Percentiles rank a stretch among this genome's conserved stretches.
Evolutionary conservation across 345 rosid species (phyloP).

Genomic region (Bruguiera gymnorhiza): DNA sequence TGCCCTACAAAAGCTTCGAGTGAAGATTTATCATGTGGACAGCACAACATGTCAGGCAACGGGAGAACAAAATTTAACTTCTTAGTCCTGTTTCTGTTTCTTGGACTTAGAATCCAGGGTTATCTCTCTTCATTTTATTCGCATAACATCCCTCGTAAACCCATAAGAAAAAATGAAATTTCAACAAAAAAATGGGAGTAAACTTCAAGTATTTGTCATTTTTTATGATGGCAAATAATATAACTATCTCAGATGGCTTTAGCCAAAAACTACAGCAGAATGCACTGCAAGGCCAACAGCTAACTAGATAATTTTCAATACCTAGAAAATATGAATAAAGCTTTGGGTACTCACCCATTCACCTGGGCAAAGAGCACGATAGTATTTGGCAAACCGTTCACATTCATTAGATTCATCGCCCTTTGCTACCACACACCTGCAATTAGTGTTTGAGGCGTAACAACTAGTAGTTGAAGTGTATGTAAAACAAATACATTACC

Average conservation of each 20-base stretch:
- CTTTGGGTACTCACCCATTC: slow-evolving; percentile 68
- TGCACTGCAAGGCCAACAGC: not conserved
- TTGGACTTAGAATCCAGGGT: not conserved
- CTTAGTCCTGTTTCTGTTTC: not conserved
- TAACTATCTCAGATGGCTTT: not conserved
- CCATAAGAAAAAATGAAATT: not conserved
- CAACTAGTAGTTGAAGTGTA: not conserved
- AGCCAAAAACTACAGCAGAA: too few species aligned
- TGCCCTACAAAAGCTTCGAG: too few species aligned
- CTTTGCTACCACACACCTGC: slow-evolving; percentile 72
- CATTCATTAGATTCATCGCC: slow-evolving; percentile 75
- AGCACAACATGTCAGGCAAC: not conserved
- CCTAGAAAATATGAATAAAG: not conserved
- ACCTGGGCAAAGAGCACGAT: slow-evolving; percentile 90
- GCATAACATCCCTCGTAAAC: not conserved
- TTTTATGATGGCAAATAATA: not conserved
- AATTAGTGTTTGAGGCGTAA: not conserved
- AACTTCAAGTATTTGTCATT: too few species aligned
- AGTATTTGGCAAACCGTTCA: slow-evolving; percentile 70
- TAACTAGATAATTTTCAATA: not conserved
- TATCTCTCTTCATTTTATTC: not conserved
- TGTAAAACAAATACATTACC: not conserved
- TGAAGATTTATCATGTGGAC: too few species aligned
- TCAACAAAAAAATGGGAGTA: not conserved
- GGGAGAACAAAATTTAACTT: not conserved